Evolutionary conservation across 192 early-diverging fungal species (phyloP), one percentile per base, ranked within the genome.

Genomic region (Linnemannia hyalina): DNA sequence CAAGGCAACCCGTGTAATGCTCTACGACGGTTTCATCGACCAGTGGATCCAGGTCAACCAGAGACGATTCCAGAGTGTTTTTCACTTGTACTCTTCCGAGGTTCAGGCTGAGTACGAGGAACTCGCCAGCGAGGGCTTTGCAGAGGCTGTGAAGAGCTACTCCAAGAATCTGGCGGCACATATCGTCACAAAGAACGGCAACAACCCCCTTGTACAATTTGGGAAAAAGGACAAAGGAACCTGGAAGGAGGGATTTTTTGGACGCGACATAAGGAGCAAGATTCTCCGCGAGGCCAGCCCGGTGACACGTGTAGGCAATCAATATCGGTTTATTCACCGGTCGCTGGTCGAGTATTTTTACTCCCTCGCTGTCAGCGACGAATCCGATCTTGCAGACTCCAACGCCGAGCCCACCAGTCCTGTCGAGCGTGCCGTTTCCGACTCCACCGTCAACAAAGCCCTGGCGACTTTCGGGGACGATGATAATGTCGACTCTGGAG

Each of bases 271-370:
- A 10, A 40, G 38, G 38, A 40, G 18, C 15, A 69, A 0, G 35
- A 16, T 69, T 13, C 68, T 69, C 7, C 68, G 29, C 5, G 68
- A 69, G 2, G 13, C 68, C 15, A 69, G 68, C 4, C 68, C 68
- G 9, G 16, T 69, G 68, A 38, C 68, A 11, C 68, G 68, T 4
- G 68, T 40, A 3, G 35, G 38, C 10, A 40, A 36, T 69, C 68
- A 69, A 20, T 20, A 69, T 69, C 68, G 32, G 16, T 69, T 69
- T 35, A 69, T 69, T 18, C 68, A 69, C 38, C 68, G 38, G 0
- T 69, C 68, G 16, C 20, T 69, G 22, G 29, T 69, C 16, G 68
- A 69, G 68, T 69, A 69, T 20, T 69, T 69, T 69, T 36, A 36
- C 15, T 69, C 68, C 6, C 68, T 6, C 1, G 0, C 15, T 38